Evolutionary conservation across 495 filamentous ascomycete genomes (phyloP).

Genomic region (Hypoxylon rickii): DNA sequence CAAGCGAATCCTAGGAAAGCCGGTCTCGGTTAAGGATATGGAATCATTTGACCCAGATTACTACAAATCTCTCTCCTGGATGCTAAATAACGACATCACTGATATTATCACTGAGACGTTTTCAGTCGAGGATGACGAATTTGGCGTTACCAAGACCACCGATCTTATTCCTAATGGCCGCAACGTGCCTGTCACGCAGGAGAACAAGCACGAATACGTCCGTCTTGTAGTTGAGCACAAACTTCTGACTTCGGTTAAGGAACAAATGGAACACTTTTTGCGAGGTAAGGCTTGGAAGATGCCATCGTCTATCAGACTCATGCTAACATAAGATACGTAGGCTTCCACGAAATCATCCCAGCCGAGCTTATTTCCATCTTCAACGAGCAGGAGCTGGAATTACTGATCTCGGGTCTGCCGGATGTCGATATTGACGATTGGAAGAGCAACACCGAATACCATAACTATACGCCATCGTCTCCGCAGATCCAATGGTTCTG

Average conservation of each 20-base stretch:
- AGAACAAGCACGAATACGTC: conserved; percentile 98
- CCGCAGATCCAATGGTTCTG: conserved; percentile 99
- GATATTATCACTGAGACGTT: conserved; percentile 98
- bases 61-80: conserved; percentile 99
- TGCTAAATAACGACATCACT: conserved; percentile 98
- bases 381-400: conserved; percentile 96
- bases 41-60: conserved; percentile 98
- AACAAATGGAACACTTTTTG: conserved; percentile 94
- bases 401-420: conserved; percentile 94
- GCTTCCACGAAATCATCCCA: conserved; percentile 98
- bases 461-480: conserved; percentile 93
- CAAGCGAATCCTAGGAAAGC: conserved; percentile 91
- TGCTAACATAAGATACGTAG: conserved; percentile 50
- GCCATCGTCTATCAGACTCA: conserved; percentile 1
- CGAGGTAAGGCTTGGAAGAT: conserved; percentile 63
- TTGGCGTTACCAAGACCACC: conserved; percentile 83
- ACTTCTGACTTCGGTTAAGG: conserved; percentile 85
- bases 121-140: conserved; percentile 88
- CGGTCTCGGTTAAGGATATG: conserved; percentile 98
- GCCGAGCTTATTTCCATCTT: conserved; percentile 95
- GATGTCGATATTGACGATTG: conserved; percentile 99
- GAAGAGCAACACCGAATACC: conserved; percentile 98
- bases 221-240: conserved; percentile 92
- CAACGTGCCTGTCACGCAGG: conserved; percentile 92
- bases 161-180: conserved; percentile 86